phyloP scores from a whole-genome alignment of 2,329 filamentous ascomycete genomes.

The Endoconidiophora laricicola region DNA sequence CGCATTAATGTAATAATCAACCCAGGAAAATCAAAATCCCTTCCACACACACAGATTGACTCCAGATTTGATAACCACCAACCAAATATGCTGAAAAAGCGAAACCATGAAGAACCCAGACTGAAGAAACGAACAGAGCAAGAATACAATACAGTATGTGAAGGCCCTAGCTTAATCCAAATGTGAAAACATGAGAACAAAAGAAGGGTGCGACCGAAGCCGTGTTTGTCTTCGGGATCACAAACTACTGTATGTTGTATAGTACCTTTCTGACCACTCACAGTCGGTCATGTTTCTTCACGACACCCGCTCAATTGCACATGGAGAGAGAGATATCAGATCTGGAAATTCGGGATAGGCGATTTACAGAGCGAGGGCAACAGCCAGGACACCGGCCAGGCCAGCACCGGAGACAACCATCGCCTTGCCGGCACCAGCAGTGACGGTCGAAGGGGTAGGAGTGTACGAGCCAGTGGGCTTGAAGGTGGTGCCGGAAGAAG shows the following conservation, averaged over 20 bases:
- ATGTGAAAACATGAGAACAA: too few species aligned
- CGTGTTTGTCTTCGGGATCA: too few species aligned
- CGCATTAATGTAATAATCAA: constrained; percentile 1
- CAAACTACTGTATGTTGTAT: background rate
- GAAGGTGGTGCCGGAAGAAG: constrained; percentile 17
- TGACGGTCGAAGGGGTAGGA: constrained; percentile 20
- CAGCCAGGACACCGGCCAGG: constrained; percentile 35
- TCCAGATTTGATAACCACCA: background rate
- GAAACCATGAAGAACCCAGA: too few species aligned
- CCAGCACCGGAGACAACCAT: constrained; percentile 40
- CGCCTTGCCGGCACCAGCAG: constrained; percentile 39
- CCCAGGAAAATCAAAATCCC: background rate
- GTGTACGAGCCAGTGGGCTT: constrained; percentile 17
- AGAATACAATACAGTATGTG: too few species aligned
- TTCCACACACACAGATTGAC: constrained; percentile 4
- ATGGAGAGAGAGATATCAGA: background rate
- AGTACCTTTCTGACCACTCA: too few species aligned
- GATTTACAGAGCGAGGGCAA: constrained; percentile 45
- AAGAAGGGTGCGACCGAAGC: too few species aligned
- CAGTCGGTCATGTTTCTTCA: too few species aligned
- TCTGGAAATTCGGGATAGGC: constrained; percentile 13
- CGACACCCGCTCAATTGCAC: too few species aligned
- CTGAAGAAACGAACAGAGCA: too few species aligned
- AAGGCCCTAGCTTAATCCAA: too few species aligned
- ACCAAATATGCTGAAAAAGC: too few species aligned